Conservation (phyloP, 371 early-diverging fungal species). For the Zychaea mexicana region DNA sequence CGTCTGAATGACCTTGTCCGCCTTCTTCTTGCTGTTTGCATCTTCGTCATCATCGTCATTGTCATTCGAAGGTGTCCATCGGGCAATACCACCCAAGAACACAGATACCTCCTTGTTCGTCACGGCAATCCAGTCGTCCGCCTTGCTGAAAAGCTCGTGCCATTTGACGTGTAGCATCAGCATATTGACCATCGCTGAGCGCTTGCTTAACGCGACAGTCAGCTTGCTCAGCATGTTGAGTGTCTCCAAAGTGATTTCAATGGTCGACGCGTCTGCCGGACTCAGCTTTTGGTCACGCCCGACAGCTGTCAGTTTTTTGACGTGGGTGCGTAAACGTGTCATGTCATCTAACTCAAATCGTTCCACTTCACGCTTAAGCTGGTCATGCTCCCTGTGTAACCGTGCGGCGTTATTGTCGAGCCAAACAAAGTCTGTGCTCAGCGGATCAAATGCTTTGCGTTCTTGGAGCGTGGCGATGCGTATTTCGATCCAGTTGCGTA, state of each 20-base stretch:
- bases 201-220: slow-evolving; percentile 17
- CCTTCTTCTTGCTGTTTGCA: slow-evolving; percentile 1
- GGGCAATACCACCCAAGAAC: slow-evolving; percentile 13
- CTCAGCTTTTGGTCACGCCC: slow-evolving; percentile 24
- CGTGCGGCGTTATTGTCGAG: slow-evolving; percentile 16
- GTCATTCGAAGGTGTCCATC: not conserved
- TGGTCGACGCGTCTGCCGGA: slow-evolving; percentile 54
- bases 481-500: slow-evolving; percentile 50
- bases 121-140: slow-evolving; percentile 16
- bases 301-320: slow-evolving; percentile 37
- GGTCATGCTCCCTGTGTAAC: slow-evolving; percentile 24
- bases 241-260: slow-evolving; percentile 50
- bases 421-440: slow-evolving; percentile 17
- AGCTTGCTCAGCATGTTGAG: slow-evolving; percentile 35
- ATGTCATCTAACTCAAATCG: slow-evolving; percentile 56
- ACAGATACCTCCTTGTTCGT: slow-evolving; percentile 19
- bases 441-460: slow-evolving; percentile 22
- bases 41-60: not conserved
- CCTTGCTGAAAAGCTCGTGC: slow-evolving; percentile 29
- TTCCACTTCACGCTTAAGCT: slow-evolving; percentile 46
- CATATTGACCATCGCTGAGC: slow-evolving; percentile 18
- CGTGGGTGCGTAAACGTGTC: slow-evolving; percentile 53
- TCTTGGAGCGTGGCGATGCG: slow-evolving; percentile 39
- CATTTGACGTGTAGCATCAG: slow-evolving; percentile 30
- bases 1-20: slow-evolving; percentile 16